Conservation (phyloP, 108 stramenopile genomes). For the Cyclostephanos tholiformis region DNA sequence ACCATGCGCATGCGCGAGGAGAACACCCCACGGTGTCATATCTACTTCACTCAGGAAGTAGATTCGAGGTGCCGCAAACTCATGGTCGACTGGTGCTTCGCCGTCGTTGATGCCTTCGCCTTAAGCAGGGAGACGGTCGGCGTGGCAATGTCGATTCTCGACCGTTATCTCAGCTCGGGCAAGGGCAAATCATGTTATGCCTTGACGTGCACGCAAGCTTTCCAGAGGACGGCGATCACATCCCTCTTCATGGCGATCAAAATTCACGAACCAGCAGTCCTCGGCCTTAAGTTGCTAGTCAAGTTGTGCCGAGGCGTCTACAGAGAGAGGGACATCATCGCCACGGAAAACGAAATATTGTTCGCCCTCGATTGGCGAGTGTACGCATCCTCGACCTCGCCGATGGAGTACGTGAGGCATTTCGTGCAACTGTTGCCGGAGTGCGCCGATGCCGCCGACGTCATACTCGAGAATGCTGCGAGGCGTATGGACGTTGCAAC, state of each 20-base stretch:
- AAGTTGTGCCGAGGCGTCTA: slow-evolving; percentile 29
- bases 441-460: neutral
- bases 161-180: slow-evolving; percentile 32
- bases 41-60: slow-evolving; percentile 22
- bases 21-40: neutral
- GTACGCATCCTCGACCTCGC: slow-evolving; percentile 4
- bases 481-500: slow-evolving; percentile 17
- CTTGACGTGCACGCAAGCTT: slow-evolving; percentile 17
- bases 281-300: slow-evolving; percentile 8
- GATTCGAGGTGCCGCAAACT: slow-evolving; percentile 27
- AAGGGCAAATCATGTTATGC: slow-evolving; percentile 14
- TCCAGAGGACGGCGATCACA: slow-evolving; percentile 29
- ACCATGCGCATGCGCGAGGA: slow-evolving; percentile 3
- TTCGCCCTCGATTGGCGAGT: slow-evolving; percentile 17
- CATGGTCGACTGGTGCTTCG: slow-evolving; percentile 43
- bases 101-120: slow-evolving; percentile 24
- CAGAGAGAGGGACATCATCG: neutral
- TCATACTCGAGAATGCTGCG: slow-evolving; percentile 3
- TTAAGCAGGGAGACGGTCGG: slow-evolving; percentile 27
- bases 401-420: slow-evolving; percentile 29
- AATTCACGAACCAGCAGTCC: slow-evolving; percentile 19
- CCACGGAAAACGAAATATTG: slow-evolving; percentile 14
- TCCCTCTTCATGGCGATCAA: slow-evolving; percentile 43
- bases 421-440: slow-evolving; percentile 7
- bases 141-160: slow-evolving; percentile 31